phyloP scores from a whole-genome alignment of 139 green algal species.

The Chlorella sp. region DNA sequence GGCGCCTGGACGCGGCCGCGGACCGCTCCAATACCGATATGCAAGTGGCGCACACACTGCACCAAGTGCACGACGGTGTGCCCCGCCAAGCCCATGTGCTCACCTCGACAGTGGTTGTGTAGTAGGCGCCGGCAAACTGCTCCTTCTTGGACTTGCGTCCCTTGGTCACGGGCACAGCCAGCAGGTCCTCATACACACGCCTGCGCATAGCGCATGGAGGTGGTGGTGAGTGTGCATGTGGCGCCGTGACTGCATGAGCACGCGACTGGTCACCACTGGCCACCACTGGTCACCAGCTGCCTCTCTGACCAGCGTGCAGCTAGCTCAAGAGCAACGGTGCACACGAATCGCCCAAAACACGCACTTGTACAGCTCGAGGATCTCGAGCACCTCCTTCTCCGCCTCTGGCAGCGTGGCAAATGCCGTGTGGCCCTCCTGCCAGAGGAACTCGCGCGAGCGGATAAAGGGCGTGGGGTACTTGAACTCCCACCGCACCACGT shows the following conservation, averaged over 20 bases:
- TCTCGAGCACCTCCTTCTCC: conserved; percentile 86
- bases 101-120: conserved; percentile 93
- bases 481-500: conserved; percentile 99
- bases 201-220: conserved; percentile 10
- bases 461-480: conserved; percentile 99
- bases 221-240: no score
- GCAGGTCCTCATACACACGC: conserved; percentile 89
- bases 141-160: conserved; percentile 91
- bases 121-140: conserved; percentile 96
- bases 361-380: conserved; percentile 91
- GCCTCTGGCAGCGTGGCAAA: conserved; percentile 86
- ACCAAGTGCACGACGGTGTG: no score
- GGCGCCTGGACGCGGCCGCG: no score
- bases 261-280: no score
- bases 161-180: conserved; percentile 91
- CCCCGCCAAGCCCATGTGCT: no score
- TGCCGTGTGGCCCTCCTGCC: conserved; percentile 90
- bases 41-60: no score
- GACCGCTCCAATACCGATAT: no score
- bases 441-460: conserved; percentile 89
- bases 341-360: no score
- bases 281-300: no score
- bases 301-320: not conserved
- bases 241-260: not conserved
- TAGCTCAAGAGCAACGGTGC: no score